Percentiles rank a stretch among this genome's conserved stretches.
These are phyloP conservation scores for Ophiostoma novo-ulmi DNA, from an alignment of 2,329 filamentous ascomycete genomes.

Conservation along the genomic window DNA sequence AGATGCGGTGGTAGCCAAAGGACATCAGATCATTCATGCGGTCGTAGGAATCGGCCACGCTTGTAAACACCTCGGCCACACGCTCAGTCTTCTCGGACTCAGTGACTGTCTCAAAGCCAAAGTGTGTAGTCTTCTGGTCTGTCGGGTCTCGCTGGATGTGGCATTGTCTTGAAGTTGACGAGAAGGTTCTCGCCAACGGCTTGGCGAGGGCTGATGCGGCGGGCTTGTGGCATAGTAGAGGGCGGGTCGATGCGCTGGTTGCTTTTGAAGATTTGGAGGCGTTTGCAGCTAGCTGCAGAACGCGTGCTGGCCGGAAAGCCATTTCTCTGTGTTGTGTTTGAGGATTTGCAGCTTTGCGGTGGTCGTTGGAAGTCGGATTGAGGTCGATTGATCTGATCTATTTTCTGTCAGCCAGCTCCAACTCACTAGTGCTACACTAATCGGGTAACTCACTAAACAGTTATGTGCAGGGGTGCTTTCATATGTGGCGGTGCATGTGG, in stretches of 20 bases:
- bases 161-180: neutral
- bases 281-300: constrained; percentile 8
- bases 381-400: constrained; percentile 6
- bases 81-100: constrained; percentile 66
- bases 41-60: constrained; percentile 90
- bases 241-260: neutral
- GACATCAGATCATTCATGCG: constrained; percentile 99
- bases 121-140: constrained; percentile 60
- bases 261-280: neutral
- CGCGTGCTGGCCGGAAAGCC: constrained; percentile 9
- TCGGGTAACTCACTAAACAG: neutral
- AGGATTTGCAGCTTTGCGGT: neutral
- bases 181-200: neutral
- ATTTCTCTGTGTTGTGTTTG: constrained; percentile 10
- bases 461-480: neutral
- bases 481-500: constrained; percentile 22
- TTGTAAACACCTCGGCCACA: constrained; percentile 89
- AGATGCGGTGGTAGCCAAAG: constrained; percentile 89
- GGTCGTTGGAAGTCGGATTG: neutral
- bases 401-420: constrained; percentile 1
- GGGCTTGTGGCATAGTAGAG: neutral
- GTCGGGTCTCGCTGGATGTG: neutral
- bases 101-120: constrained; percentile 80
- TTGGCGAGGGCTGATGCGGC: neutral
- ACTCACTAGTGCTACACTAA: neutral